Evolutionary conservation across 148 eudicot genomes (phyloP).

Genomic region (Vaccinium darrowii): DNA sequence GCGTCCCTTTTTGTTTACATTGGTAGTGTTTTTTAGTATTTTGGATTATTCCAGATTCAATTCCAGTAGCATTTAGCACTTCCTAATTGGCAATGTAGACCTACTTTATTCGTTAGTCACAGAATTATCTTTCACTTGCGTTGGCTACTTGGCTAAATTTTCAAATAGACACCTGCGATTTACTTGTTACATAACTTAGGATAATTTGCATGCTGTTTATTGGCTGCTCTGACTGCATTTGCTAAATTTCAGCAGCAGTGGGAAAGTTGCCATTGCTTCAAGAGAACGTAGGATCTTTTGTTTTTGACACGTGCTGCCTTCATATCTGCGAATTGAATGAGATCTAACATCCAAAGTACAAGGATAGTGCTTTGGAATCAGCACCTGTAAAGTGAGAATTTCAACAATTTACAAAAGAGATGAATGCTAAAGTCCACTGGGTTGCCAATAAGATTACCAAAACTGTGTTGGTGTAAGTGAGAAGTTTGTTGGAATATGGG

Average conservation of each 20-base stretch:
- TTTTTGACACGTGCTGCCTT: not conserved
- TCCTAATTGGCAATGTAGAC: not conserved
- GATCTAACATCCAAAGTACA: slow-evolving; percentile 34
- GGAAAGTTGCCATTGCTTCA: not conserved
- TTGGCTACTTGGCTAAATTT: not conserved
- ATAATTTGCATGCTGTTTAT: too few species aligned
- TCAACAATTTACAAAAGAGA: not conserved
- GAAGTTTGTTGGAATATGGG: not conserved
- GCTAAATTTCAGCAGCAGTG: not conserved
- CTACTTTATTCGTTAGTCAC: not conserved
- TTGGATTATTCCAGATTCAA: too few species aligned
- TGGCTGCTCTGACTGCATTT: not conserved
- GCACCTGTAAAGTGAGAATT: not conserved
- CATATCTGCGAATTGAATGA: not conserved
- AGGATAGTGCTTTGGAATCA: not conserved
- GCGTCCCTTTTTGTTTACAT: too few species aligned
- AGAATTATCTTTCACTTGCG: not conserved
- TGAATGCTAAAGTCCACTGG: not conserved
- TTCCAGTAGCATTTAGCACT: too few species aligned
- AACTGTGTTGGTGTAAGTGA: not conserved
- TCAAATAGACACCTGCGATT: not conserved
- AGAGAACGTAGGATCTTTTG: not conserved
- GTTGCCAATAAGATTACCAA: not conserved
- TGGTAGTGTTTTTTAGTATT: too few species aligned
- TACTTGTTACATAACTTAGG: not conserved